Conservation (phyloP, 495 filamentous ascomycete genomes). For the Lentithecium fluviatile region DNA sequence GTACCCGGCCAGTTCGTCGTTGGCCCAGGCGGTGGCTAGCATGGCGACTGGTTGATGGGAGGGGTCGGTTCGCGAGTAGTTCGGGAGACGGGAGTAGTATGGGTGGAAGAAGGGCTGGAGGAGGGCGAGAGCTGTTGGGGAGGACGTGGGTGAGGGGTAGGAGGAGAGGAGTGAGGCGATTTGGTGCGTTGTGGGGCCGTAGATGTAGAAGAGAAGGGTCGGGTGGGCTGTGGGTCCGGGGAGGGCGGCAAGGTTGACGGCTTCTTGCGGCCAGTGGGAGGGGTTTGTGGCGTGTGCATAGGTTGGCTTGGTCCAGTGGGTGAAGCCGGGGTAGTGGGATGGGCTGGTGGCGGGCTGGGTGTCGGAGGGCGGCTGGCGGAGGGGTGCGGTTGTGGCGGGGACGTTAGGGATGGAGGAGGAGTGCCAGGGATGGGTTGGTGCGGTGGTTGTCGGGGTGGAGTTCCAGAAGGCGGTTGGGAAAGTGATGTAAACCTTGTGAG, state of each 20-base stretch:
- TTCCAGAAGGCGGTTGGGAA: slow-evolving; percentile 75
- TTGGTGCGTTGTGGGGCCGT: slow-evolving; percentile 59
- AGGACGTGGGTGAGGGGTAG: slow-evolving; percentile 47
- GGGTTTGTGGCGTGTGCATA: slow-evolving; percentile 64
- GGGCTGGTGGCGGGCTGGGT: not conserved
- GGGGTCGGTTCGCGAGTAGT: slow-evolving; percentile 54
- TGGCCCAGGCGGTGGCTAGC: slow-evolving; percentile 75
- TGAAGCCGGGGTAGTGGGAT: slow-evolving; percentile 55
- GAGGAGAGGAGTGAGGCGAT: slow-evolving; percentile 49
- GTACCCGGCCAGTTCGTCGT: slow-evolving; percentile 78
- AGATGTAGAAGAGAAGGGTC: slow-evolving; percentile 90
- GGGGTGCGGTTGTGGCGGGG: slow-evolving; percentile 39
- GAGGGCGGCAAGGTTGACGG: slow-evolving; percentile 72
- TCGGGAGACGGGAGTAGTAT: slow-evolving; percentile 72
- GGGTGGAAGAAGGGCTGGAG: slow-evolving; percentile 65
- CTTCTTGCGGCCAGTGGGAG: slow-evolving; percentile 71
- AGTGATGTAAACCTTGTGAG: slow-evolving; percentile 68
- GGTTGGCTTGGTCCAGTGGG: slow-evolving; percentile 64
- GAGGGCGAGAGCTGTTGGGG: slow-evolving; percentile 42
- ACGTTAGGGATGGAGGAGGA: slow-evolving; percentile 33
- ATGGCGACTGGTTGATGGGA: slow-evolving; percentile 63
- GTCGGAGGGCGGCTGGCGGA: slow-evolving; percentile 34
- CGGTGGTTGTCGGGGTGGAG: not conserved
- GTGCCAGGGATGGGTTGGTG: not conserved
- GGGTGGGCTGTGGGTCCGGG: slow-evolving; percentile 63